Conservation (phyloP, 805 yeast genomes). For the Debaryomyces maramus region DNA sequence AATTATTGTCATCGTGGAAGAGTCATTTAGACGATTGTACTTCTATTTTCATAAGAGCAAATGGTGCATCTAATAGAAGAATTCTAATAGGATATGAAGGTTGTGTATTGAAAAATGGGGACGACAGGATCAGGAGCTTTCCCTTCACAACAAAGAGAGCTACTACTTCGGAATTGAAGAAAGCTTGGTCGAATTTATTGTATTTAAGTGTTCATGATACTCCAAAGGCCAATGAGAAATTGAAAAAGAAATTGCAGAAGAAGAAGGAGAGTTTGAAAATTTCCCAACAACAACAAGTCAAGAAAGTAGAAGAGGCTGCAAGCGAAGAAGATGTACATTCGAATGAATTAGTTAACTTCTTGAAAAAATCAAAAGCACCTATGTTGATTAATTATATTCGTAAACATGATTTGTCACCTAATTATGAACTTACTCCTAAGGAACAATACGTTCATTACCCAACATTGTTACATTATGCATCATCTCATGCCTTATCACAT, state of each 20-base stretch:
- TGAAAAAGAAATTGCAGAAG: slow-evolving; percentile 19
- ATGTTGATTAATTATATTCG: slow-evolving; percentile 61
- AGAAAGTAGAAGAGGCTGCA: slow-evolving; percentile 4
- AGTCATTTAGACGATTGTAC: slow-evolving; percentile 58
- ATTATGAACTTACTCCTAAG: slow-evolving; percentile 58
- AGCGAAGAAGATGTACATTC: slow-evolving; percentile 48
- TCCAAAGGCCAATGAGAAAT: slow-evolving; percentile 50
- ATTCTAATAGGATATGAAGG: slow-evolving; percentile 68
- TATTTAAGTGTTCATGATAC: slow-evolving; percentile 53
- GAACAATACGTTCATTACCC: slow-evolving; percentile 57
- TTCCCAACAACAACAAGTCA: slow-evolving; percentile 12
- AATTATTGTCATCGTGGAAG: slow-evolving; percentile 66
- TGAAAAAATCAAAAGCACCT: slow-evolving; percentile 79
- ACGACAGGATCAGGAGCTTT: slow-evolving; percentile 62
- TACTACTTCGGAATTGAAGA: slow-evolving; percentile 73
- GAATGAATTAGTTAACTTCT: slow-evolving; percentile 52
- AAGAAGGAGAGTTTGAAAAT: slow-evolving; percentile 17
- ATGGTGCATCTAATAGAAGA: slow-evolving; percentile 65
- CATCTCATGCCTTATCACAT: slow-evolving; percentile 64
- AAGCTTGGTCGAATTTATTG: slow-evolving; percentile 80
- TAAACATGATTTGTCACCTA: slow-evolving; percentile 53
- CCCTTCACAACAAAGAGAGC: slow-evolving; percentile 93
- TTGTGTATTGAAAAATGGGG: slow-evolving; percentile 51
- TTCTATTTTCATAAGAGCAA: slow-evolving; percentile 76
- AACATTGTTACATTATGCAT: slow-evolving; percentile 75